A percentile compares a stretch with the other conserved stretches of the same genome.
Evolutionary conservation across 164 flowering plant species (phyloP).

Genomic region (Aristolochia californica): DNA sequence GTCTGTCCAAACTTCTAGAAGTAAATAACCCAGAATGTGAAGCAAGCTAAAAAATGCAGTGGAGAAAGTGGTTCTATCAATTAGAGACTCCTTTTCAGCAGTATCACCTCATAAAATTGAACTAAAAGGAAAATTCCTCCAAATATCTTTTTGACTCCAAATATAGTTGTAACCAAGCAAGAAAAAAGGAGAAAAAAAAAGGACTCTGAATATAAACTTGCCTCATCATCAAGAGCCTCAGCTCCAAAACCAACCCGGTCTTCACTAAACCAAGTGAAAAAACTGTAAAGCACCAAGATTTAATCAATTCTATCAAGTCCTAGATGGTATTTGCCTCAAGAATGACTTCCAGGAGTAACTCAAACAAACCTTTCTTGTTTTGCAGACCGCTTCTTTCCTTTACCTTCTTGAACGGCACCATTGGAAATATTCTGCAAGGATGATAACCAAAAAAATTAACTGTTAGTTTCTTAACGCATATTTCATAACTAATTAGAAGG

Average conservation of each 20-base stretch:
- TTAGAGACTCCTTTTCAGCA: too few relatives aligned
- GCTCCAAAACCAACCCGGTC: conserved; percentile 32
- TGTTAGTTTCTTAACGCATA: not conserved
- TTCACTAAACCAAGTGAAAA: conserved; percentile 72
- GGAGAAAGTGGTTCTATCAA: too few relatives aligned
- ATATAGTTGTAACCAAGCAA: not conserved
- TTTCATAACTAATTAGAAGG: not conserved
- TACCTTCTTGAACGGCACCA: conserved; percentile 27
- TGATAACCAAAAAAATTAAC: not conserved
- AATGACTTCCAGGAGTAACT: too few relatives aligned
- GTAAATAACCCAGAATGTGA: not conserved
- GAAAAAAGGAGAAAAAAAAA: not conserved
- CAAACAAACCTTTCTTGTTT: conserved; percentile 29
- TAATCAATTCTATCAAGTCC: not conserved
- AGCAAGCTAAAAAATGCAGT: not conserved
- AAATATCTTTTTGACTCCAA: not conserved
- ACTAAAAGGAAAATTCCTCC: too few relatives aligned
- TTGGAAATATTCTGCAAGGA: conserved; percentile 27
- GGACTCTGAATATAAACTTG: conserved; percentile 13
- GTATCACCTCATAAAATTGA: too few relatives aligned
- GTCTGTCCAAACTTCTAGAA: too few relatives aligned
- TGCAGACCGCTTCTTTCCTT: conserved; percentile 34
- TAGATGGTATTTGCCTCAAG: not conserved
- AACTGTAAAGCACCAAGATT: conserved; percentile 29
- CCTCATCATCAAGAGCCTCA: conserved; percentile 49